Evolutionary conservation across 768 basidiomycete genomes (phyloP), one percentile per base, ranked within the genome.

Genomic region (Trametes cingulata): DNA sequence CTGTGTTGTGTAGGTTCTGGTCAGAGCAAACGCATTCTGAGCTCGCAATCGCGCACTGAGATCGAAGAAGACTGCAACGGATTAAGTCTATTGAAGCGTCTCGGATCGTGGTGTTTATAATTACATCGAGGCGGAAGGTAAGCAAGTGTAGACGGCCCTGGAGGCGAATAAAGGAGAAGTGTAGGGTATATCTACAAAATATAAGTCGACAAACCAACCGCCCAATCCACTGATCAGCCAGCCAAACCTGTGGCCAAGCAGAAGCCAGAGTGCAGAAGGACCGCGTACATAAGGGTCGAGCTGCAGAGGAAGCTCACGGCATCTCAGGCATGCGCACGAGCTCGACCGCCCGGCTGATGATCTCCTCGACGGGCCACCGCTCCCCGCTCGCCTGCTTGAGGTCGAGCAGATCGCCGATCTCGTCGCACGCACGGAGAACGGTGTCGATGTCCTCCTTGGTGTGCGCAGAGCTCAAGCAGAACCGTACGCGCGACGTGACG

Each of bases 401-500:
- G 75, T 96, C 95, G 64, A 99, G 76, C 25, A 91, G 71, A 68
- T 91, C 89, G 25, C 97, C 97, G 61, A 98, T 79, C 74, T 97
- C 95, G 73, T 97, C 93, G 68, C 89, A 93, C 8, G 96, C 95
- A 42, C 82, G 76, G 48, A 99, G 78, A 27, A 98, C 76, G 13
- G 77, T 76, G 76, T 99, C 97, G 58, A 98, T 85, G 69, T 99
- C 97, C 66, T 94, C 90, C 78, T 99, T 99, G 57, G 95, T 98
- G 80, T 99, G 97, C 48, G 94, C 79, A 12, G 96, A 91, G 58
- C 91, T 93, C 15, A 98, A 81, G 71, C 97, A 98, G 81, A 98
- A 97, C 67, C 97, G 81, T 53, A 95, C 93, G 27, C 97, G 84
- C 43, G 86, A 83, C 10, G 92, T 93, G 62, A 94, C 86, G 40